These are phyloP conservation scores for Pichia cabralensis DNA, from an alignment of 805 yeast species.

Conservation along the genomic window DNA sequence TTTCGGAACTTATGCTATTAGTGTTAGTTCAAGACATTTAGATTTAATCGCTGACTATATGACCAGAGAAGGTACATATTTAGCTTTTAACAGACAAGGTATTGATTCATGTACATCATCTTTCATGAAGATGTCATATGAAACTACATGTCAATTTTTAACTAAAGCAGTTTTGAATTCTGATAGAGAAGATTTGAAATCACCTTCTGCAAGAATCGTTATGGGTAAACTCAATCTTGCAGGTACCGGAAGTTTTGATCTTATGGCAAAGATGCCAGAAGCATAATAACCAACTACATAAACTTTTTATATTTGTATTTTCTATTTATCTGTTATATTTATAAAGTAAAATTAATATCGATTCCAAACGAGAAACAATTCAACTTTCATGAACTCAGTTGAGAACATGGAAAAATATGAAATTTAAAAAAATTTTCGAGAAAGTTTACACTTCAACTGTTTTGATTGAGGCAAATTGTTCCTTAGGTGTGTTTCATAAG, in stretches of 20 bases:
- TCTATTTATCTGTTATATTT: not conserved
- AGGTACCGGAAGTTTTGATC: slow-evolving; percentile 95
- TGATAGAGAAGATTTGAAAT: slow-evolving; percentile 76
- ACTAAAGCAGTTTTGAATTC: slow-evolving; percentile 93
- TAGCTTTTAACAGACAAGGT: slow-evolving; percentile 98
- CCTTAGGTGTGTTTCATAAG: too few relatives aligned
- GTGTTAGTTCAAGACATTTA: slow-evolving; percentile 87
- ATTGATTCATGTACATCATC: slow-evolving; percentile 93
- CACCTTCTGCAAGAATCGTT: slow-evolving; percentile 91
- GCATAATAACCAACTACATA: too few relatives aligned
- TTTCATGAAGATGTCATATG: slow-evolving; percentile 97
- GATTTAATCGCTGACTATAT: slow-evolving; percentile 97
- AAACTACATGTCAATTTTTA: slow-evolving; percentile 94
- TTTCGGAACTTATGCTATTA: slow-evolving; percentile 91
- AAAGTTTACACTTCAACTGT: too few relatives aligned
- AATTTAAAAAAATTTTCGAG: too few relatives aligned
- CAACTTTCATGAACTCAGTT: too few relatives aligned
- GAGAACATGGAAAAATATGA: too few relatives aligned
- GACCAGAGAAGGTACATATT: slow-evolving; percentile 96
- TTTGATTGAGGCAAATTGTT: too few relatives aligned
- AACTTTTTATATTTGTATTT: not conserved
- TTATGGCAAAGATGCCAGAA: slow-evolving; percentile 42
- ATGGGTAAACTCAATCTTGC: slow-evolving; percentile 83
- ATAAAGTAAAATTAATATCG: too few relatives aligned
- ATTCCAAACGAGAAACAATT: too few relatives aligned